Evolutionary conservation across 306 rosid species (phyloP).

Genomic region (Medicago ruthenica): DNA sequence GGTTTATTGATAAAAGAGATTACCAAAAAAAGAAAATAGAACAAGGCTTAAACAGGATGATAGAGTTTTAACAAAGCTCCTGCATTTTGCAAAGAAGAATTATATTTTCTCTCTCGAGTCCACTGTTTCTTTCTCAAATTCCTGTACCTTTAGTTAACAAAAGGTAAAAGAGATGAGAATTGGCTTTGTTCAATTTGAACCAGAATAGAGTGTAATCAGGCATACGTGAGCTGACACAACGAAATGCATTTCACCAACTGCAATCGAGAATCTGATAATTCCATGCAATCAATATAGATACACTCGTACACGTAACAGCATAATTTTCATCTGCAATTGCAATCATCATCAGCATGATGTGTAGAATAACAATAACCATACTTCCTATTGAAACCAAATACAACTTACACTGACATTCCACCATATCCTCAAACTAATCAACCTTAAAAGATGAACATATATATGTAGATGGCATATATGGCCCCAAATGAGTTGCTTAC

Average conservation of each 20-base stretch:
- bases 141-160: too few species aligned
- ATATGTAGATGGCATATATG: conserved; percentile 4
- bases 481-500: conserved; percentile 16
- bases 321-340: conserved; percentile 23
- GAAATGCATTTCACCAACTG: too few species aligned
- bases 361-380: conserved; percentile 19
- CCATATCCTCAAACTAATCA: conserved; percentile 34
- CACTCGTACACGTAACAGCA: conserved; percentile 9
- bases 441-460: conserved; percentile 15
- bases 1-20: conserved; percentile 25
- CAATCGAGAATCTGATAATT: too few species aligned
- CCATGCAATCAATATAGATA: too few species aligned
- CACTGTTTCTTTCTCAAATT: too few species aligned
- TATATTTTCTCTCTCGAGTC: too few species aligned
- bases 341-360: conserved; percentile 3
- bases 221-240: too few species aligned
- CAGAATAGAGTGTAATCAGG: too few species aligned
- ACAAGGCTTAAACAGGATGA: conserved; percentile 18
- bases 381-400: conserved; percentile 35
- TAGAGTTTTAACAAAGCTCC: conserved; percentile 33
- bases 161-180: too few species aligned
- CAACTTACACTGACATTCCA: conserved; percentile 23
- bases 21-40: conserved; percentile 30
- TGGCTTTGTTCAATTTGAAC: too few species aligned
- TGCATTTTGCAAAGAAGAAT: too few species aligned